Conservation (phyloP, 1,284 basidiomycete genomes). For the Moniliella sp. region DNA sequence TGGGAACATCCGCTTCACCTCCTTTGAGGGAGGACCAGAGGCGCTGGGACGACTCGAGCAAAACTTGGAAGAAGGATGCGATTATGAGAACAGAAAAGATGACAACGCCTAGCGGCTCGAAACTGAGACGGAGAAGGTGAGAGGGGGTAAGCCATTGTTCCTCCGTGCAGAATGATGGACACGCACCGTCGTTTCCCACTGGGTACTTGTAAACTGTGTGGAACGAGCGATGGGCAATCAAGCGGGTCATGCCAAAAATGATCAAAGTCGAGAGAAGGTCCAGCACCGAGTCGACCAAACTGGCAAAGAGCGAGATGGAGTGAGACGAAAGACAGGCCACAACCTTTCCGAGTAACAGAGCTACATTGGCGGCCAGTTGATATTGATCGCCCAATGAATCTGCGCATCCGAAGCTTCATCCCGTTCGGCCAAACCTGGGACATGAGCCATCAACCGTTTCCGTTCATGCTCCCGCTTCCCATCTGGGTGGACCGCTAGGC, state of each 20-base stretch:
- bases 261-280: conserved; percentile 40
- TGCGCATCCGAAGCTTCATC: conserved; percentile 17
- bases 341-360: conserved; percentile 39
- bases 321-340: conserved; percentile 40
- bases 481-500: no score
- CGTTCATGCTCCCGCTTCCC: conserved; percentile 14
- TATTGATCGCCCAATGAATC: conserved; percentile 27
- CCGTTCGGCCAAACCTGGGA: conserved; percentile 17
- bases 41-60: conserved; percentile 21
- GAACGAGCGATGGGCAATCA: conserved; percentile 21
- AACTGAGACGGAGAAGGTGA: conserved; percentile 11
- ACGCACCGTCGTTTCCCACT: conserved; percentile 36
- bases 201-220: conserved; percentile 36
- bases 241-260: conserved; percentile 28
- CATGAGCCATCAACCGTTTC: conserved; percentile 17
- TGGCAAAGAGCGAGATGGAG: conserved; percentile 42
- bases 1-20: conserved; percentile 10
- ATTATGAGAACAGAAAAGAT: conserved; percentile 44
- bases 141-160: not conserved
- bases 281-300: conserved; percentile 40
- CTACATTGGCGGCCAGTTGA: conserved; percentile 35
- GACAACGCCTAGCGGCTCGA: conserved; percentile 37
- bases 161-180: not conserved
- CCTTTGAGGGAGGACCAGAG: conserved; percentile 18
- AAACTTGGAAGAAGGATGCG: conserved; percentile 31